Conservation (phyloP, 306 rosid species). For the Casuarina cunninghamiana region DNA sequence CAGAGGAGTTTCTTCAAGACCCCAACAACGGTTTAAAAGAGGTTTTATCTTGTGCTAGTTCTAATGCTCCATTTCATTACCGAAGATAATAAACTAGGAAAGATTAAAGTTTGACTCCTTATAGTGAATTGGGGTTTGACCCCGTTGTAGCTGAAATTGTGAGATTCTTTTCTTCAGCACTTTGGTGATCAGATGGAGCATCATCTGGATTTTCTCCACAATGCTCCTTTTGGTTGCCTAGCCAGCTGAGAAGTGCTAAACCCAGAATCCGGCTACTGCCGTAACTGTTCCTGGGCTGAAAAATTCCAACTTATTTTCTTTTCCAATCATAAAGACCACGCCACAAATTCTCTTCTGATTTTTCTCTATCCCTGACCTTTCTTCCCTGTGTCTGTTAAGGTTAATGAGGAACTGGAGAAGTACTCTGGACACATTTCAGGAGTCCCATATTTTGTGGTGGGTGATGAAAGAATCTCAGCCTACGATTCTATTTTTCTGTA, state of each 20-base stretch:
- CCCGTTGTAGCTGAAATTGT: neutral
- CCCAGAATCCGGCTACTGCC: neutral
- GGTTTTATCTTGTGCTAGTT: slow-evolving; percentile 42
- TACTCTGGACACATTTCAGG: slow-evolving; percentile 55
- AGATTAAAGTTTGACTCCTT: neutral
- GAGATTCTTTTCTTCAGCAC: neutral
- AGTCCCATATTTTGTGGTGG: slow-evolving; percentile 75
- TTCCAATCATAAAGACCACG: neutral
- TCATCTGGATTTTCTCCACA: neutral
- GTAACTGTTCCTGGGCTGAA: neutral
- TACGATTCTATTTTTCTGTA: neutral
- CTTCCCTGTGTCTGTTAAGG: slow-evolving; percentile 46
- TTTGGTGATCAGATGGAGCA: neutral
- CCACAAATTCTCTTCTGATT: neutral
- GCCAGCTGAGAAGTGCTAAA: slow-evolving; percentile 1
- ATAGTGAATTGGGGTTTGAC: neutral
- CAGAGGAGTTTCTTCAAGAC: slow-evolving; percentile 77
- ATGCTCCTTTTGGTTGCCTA: neutral
- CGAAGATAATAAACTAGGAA: slow-evolving; percentile 6
- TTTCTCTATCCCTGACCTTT: slow-evolving; percentile 19
- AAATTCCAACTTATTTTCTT: neutral
- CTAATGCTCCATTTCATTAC: slow-evolving; percentile 10
- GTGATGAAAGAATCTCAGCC: slow-evolving; percentile 29
- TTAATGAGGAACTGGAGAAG: slow-evolving; percentile 64
- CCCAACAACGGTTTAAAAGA: slow-evolving; percentile 75